A percentile compares a stretch with the other conserved stretches of the same genome.
Conservation (phyloP, 352 stramenopile genomes). For the Pilasporangium apinafurcum region DNA sequence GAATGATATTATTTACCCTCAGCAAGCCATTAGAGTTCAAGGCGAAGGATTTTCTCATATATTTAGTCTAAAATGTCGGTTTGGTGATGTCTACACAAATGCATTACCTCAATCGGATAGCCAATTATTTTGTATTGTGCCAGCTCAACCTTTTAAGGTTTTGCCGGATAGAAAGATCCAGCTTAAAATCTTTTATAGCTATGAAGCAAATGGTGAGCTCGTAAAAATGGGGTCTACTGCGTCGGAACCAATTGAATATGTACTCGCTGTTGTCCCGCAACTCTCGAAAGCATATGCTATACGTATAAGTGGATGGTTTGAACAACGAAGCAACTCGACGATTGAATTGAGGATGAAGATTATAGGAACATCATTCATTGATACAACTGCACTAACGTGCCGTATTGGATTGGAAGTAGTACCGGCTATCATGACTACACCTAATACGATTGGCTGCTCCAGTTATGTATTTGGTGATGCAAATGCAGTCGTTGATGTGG, state of each 20-base stretch:
- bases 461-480: neutral
- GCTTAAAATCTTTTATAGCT: no score
- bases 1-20: constrained; percentile 9
- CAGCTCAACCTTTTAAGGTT: constrained; percentile 1
- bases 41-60: constrained; percentile 19
- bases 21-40: constrained; percentile 14
- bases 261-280: no score
- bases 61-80: constrained; percentile 14
- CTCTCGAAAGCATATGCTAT: no score
- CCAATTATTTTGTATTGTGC: constrained; percentile 16
- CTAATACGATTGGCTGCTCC: constrained; percentile 9
- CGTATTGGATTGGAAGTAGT: constrained; percentile 7
- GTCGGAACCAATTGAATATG: no score
- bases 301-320: no score
- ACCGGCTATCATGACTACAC: neutral
- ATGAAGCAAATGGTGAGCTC: no score
- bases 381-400: neutral
- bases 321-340: neutral
- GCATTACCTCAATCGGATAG: constrained; percentile 18
- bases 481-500: constrained; percentile 10
- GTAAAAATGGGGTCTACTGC: no score
- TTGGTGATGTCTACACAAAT: constrained; percentile 12
- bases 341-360: neutral
- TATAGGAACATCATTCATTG: neutral
- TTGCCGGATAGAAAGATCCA: no score